Conservation (phyloP, 192 early-diverging fungal species). For the Kappamyces sp. region DNA sequence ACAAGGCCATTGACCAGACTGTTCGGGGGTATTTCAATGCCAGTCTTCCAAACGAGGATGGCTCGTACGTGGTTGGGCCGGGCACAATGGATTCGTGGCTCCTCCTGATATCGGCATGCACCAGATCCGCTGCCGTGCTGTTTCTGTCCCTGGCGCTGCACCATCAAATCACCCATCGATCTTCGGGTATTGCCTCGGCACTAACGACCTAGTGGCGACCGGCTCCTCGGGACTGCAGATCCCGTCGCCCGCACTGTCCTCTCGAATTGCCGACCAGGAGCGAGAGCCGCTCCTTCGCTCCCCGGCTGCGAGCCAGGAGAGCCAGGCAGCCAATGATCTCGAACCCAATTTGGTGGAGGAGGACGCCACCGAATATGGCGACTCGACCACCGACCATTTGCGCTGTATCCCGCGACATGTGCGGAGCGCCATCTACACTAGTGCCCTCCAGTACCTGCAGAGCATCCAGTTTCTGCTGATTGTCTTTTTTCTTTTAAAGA, state of each 20-base stretch:
- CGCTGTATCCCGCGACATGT: too few species aligned
- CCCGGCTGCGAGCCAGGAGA: background rate
- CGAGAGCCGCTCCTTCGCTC: background rate
- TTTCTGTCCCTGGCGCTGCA: slow-evolving; percentile 29
- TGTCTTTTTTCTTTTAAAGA: too few species aligned
- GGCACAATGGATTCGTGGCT: slow-evolving; percentile 37
- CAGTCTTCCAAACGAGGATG: background rate
- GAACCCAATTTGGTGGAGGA: too few species aligned
- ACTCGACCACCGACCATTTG: too few species aligned
- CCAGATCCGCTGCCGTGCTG: slow-evolving; percentile 19
- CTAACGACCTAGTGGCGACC: too few species aligned
- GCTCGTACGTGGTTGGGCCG: slow-evolving; percentile 22
- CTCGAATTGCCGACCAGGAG: background rate
- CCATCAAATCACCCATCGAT: slow-evolving; percentile 29
- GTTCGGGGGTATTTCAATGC: background rate
- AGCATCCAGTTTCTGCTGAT: too few species aligned
- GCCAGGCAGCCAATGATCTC: too few species aligned
- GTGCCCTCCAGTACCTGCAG: too few species aligned
- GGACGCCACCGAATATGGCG: too few species aligned
- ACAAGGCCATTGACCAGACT: background rate
- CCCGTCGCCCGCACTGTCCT: background rate
- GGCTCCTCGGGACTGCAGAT: background rate
- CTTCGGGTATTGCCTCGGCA: slow-evolving; percentile 8
- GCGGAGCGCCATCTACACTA: too few species aligned
- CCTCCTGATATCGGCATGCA: slow-evolving; percentile 20